Evolutionary conservation across 352 stramenopile species (phyloP), one percentile per base, ranked within the genome.

Genomic region (Phytophthora chlamydospora): DNA sequence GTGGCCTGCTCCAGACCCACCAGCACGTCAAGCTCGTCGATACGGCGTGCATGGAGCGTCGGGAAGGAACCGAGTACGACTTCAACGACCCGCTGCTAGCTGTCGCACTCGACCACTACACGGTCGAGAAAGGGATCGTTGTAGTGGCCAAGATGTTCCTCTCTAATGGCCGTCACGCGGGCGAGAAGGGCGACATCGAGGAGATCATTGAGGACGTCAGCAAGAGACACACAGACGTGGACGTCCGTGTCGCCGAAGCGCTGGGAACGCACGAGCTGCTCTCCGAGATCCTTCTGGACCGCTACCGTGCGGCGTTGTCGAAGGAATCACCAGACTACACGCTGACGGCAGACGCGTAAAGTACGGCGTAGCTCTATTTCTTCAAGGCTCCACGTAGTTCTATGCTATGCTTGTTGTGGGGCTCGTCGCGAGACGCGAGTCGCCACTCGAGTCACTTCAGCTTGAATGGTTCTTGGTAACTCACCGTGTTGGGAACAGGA

Each of bases 1-100:
- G 77, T 41, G 61, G 31, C 0, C 39, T 91, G 34, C 16, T 73
- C 0, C 57, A 69, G 9, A 41, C 64, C 10, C 62, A 83, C 9
- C 53, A 82, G 8, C 53, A 70, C 3, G 84, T 88, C 4, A 70
- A 74, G 33, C 41, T 78, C 0, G 81, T 95, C 0, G 65, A 58
- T 2, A 85, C 83, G 2, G 80, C 79, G 11, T 90, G 80, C 53
- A 93, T 96, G 84, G 85, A 96, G 69, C 78, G 84, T 24, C 80
- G 78, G 32, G 80, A 93, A 36, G 81, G 82, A 17, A 8, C 66
- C 0, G 73, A 86, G 42, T 94, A 83, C 58, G 85, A 91, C 52
- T 96, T 93, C 34, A 93, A 93, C 50, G 83, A 94, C 24, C 88
- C 88, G 9, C 63, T 94, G n/a, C 58, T 96, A 8, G 66, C 65